These are phyloP conservation scores for Solanum bulbocastanum DNA, from an alignment of 257 asterid genomes.

Conservation along the genomic window DNA sequence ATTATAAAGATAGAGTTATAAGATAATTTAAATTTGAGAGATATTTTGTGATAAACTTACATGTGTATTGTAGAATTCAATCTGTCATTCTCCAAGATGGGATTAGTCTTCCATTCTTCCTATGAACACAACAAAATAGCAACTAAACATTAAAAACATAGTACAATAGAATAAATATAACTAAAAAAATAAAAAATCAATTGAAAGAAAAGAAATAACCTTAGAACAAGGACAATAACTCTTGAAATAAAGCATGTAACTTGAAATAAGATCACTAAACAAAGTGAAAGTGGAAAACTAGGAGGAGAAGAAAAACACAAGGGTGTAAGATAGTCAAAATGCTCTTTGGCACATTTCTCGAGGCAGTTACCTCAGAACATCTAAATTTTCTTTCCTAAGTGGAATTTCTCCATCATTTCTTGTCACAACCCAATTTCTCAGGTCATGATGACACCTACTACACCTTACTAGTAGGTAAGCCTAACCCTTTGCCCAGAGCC, in stretches of 20 bases:
- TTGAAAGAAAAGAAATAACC: not conserved
- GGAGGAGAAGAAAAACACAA: not conserved
- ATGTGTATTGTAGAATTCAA: not conserved
- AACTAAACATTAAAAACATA: not conserved
- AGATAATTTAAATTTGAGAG: too few species aligned
- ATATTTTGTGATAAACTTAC: not conserved
- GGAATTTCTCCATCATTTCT: not conserved
- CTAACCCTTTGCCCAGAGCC: too few species aligned
- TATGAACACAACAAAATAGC: not conserved
- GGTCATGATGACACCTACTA: too few species aligned
- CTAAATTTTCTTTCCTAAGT: not conserved
- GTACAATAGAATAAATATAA: not conserved
- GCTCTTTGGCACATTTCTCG: not conserved
- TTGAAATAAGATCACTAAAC: not conserved
- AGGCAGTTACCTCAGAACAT: not conserved
- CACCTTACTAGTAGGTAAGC: too few species aligned
- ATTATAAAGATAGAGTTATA: too few species aligned
- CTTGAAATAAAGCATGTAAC: not conserved
- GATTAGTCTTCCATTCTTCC: not conserved
- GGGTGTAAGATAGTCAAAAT: not conserved
- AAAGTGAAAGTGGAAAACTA: not conserved
- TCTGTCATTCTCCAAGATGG: not conserved
- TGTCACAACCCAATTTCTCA: too few species aligned
- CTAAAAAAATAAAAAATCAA: not conserved
- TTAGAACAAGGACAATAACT: not conserved